A percentile compares a stretch with the other conserved stretches of the same genome.
These are phyloP conservation scores for Aspergillus pseudoglaucus DNA, from an alignment of 2,329 filamentous ascomycete species.

Conservation along the genomic window DNA sequence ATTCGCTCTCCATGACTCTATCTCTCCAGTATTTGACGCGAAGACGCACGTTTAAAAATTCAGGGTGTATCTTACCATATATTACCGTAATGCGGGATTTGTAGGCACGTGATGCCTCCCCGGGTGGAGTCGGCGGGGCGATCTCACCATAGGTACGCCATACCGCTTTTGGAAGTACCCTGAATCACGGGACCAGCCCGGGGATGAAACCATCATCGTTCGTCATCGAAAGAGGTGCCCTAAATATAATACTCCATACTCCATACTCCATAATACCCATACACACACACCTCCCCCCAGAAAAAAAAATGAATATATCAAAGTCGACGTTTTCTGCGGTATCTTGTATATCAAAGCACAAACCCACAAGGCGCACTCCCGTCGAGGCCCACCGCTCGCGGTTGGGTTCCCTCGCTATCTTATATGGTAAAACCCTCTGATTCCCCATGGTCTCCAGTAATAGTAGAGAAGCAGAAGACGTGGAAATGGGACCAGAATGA, in stretches of 20 bases:
- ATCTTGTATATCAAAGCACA: constrained; percentile 26
- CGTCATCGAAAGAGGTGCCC: background rate
- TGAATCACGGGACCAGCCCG: background rate
- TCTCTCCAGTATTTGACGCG: background rate
- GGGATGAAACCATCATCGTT: background rate
- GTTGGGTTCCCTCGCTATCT: constrained; percentile 11
- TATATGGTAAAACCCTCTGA: constrained; percentile 7
- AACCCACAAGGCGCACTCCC: constrained; percentile 22
- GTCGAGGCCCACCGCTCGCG: constrained; percentile 17
- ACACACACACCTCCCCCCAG: too few species aligned
- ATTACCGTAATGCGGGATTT: background rate
- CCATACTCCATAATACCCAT: background rate
- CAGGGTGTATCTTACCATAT: background rate
- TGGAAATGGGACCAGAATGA: constrained; percentile 7
- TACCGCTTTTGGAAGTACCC: background rate
- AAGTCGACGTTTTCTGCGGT: constrained; percentile 29
- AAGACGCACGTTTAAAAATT: background rate
- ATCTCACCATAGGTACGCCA: background rate
- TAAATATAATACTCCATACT: background rate
- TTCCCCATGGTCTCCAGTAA: constrained; percentile 3
- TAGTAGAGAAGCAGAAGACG: background rate
- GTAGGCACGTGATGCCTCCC: background rate
- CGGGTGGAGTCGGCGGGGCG: background rate
- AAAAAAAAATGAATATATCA: constrained; percentile 20
- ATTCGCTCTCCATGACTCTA: too few species aligned